A percentile compares a stretch with the other conserved stretches of the same genome.
Conservation (phyloP, 2,329 filamentous ascomycete species). For the Colletotrichum lentis region DNA sequence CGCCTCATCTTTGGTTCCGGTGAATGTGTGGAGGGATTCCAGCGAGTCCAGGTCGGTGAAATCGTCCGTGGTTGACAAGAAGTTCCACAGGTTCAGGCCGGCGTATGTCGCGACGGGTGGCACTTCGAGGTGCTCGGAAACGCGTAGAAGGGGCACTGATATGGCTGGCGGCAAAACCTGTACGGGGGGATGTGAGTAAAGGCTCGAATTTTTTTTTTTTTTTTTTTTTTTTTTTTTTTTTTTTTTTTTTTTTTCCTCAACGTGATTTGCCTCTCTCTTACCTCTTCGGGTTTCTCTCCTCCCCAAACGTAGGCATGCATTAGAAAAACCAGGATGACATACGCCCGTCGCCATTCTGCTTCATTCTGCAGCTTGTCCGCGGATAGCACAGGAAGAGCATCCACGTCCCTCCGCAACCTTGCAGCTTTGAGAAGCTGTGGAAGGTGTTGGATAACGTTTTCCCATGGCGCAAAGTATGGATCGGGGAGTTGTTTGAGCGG, state of each 20-base stretch:
- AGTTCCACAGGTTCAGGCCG: constrained; percentile 90
- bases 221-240: too few relatives aligned
- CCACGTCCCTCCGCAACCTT: constrained; percentile 69
- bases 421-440: constrained; percentile 71
- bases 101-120: constrained; percentile 93
- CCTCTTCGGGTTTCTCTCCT: constrained; percentile 76
- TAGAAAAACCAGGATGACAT: constrained; percentile 79
- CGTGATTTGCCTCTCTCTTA: too few relatives aligned
- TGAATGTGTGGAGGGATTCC: constrained; percentile 80
- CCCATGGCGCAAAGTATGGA: constrained; percentile 82
- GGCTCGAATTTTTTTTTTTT: too few relatives aligned
- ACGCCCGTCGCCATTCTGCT: constrained; percentile 82
- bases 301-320: constrained; percentile 92
- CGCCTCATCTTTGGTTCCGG: constrained; percentile 86
- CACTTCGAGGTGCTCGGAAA: constrained; percentile 78
- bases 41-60: constrained; percentile 75
- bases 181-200: constrained; percentile 28
- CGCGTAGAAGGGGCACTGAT: constrained; percentile 76
- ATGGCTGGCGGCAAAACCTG: constrained; percentile 76
- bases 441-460: constrained; percentile 72
- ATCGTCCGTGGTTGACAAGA: constrained; percentile 62
- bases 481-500: constrained; percentile 73
- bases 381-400: constrained; percentile 73
- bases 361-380: constrained; percentile 69
- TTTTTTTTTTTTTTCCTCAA: too few relatives aligned